Conservation (phyloP, 2,329 filamentous ascomycete genomes). For the Cercospora brassicicola region DNA sequence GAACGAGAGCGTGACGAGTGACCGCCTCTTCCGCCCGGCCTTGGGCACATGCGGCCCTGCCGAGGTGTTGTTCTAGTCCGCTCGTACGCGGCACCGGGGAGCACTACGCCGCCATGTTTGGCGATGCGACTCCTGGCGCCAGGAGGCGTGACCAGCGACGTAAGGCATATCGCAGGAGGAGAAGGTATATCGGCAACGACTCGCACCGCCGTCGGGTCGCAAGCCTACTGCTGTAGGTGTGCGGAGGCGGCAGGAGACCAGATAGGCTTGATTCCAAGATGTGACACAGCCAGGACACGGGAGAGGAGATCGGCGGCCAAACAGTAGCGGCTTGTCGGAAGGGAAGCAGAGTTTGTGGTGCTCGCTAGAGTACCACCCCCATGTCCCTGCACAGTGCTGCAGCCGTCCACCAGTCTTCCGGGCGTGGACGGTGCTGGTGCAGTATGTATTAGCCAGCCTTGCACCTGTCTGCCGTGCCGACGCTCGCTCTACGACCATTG, state of each 20-base stretch:
- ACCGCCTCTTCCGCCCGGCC: slow-evolving; percentile 6
- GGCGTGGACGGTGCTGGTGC: not conserved
- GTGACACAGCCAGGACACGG: slow-evolving; percentile 1
- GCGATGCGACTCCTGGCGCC: not conserved
- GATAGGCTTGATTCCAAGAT: slow-evolving; percentile 16
- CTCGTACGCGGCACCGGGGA: not conserved
- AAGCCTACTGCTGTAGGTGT: not conserved
- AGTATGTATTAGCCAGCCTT: not conserved
- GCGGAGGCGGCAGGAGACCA: slow-evolving; percentile 11
- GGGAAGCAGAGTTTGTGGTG: slow-evolving; percentile 1
- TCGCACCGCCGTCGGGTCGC: not conserved
- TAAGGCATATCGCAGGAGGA: not conserved
- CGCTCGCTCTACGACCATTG: slow-evolving; percentile 10
- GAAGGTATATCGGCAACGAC: slow-evolving; percentile 1
- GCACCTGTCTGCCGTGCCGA: not conserved
- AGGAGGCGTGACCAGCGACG: not conserved
- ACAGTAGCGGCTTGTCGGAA: slow-evolving; percentile 9
- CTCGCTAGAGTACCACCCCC: not conserved
- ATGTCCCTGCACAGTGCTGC: not conserved
- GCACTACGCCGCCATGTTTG: not conserved
- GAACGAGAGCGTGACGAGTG: slow-evolving; percentile 5
- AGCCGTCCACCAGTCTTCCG: not conserved
- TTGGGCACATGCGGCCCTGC: slow-evolving; percentile 1
- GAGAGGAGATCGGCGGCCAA: slow-evolving; percentile 11
- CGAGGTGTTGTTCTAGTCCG: not conserved